phyloP scores from a whole-genome alignment of 495 filamentous ascomycete species.

The Tuber melanosporum region DNA sequence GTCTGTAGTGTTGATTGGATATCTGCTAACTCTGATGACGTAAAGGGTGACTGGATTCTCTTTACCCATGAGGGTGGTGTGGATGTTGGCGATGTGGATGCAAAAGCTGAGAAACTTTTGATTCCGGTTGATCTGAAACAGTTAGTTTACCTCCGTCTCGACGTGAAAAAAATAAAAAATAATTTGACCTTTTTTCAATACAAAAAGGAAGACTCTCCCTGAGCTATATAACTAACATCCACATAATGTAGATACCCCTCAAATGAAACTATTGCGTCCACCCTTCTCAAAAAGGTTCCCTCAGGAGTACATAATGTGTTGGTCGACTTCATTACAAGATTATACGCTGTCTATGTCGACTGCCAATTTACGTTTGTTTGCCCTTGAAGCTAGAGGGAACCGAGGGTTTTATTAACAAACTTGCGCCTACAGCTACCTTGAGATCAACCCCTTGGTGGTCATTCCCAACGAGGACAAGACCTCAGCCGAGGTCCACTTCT shows the following conservation, averaged over 20 bases:
- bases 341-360: constrained; percentile 96
- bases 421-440: constrained; percentile 59
- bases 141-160: constrained; percentile 19
- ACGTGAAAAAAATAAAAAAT: not conserved
- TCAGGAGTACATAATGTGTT: constrained; percentile 94
- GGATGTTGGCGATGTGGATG: constrained; percentile 98
- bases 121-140: constrained; percentile 91
- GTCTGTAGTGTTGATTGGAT: not conserved
- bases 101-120: constrained; percentile 95
- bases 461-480: constrained; percentile 89
- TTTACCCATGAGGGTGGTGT: constrained; percentile 99
- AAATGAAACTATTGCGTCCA: constrained; percentile 80
- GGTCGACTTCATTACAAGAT: constrained; percentile 88
- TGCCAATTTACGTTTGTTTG: constrained; percentile 78
- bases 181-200: not conserved
- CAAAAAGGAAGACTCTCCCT: not conserved
- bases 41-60: constrained; percentile 96
- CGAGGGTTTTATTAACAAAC: constrained; percentile 4
- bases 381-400: not conserved
- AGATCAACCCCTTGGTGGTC: constrained; percentile 98
- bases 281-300: constrained; percentile 86
- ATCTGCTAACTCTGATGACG: constrained; percentile 21
- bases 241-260: constrained; percentile 62
- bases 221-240: constrained; percentile 12
- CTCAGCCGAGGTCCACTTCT: constrained; percentile 92